These are phyloP conservation scores for Nematocida major DNA, from an alignment of 371 early-diverging fungal genomes.

Conservation along the genomic window DNA sequence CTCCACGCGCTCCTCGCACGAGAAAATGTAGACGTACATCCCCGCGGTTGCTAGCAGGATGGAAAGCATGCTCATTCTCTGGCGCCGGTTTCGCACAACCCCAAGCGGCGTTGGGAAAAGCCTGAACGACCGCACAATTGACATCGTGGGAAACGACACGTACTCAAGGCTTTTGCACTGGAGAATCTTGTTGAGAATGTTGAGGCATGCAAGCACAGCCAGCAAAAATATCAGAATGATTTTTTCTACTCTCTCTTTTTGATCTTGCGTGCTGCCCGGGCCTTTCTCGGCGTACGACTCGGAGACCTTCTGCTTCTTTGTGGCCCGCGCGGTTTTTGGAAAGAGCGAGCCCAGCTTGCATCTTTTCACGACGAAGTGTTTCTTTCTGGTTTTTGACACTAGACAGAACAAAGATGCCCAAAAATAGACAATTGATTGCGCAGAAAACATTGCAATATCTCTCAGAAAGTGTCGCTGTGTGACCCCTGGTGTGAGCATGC, in stretches of 20 bases:
- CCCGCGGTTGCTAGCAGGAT: constrained; percentile 2
- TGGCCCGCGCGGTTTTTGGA: not conserved
- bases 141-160: constrained; percentile 72
- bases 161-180: constrained; percentile 23
- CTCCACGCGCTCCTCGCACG: constrained; percentile 26
- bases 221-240: not conserved
- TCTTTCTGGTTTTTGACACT: not conserved
- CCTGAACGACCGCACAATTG: constrained; percentile 89
- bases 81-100: too few species aligned
- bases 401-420: not conserved
- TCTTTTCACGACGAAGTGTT: not conserved
- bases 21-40: constrained; percentile 33
- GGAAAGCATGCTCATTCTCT: not conserved
- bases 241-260: not conserved
- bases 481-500: not conserved
- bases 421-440: constrained; percentile 16
- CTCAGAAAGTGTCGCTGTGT: not conserved
- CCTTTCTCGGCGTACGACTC: not conserved
- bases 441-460: not conserved
- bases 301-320: not conserved
- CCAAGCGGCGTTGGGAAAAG: constrained; percentile 69
- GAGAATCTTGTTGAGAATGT: constrained; percentile 8
- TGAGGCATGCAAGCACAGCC: not conserved
- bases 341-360: not conserved
- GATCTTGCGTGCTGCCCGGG: not conserved